Evolutionary conservation across 2,329 filamentous ascomycete genomes (phyloP), one percentile per base, ranked within the genome.

Genomic region (Phoma herbarum): DNA sequence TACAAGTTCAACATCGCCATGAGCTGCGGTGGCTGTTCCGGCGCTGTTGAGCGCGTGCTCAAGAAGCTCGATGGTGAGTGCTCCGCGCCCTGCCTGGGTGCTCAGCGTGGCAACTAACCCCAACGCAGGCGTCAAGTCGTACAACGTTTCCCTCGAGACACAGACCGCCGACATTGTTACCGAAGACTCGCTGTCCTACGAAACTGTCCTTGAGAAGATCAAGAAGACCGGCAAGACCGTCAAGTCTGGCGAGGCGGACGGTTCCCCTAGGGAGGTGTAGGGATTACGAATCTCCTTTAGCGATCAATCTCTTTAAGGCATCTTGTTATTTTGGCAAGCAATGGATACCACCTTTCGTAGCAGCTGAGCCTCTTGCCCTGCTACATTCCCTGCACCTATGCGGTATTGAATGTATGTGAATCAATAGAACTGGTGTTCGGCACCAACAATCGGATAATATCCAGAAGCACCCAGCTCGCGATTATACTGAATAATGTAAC

Each of bases 1-100:
- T 98, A 98, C 90, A 92, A 95, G 79, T 98, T 98, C 85, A 89
- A 93, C 80, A 87, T 98, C 78, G 85, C 83, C 80, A 99, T 99
- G 95, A 90, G 84, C 84, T 99, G 95, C 82, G 88, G 91, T 76
- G 95, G 95, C 78, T 99, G 95, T 88, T 97, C 93, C 44, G 93
- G 93, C 73, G 95, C 95, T 67, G 85, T 99, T 43, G 91, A 96
- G 80, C 87, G 93, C 51, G 93, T 97, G 44, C 87, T 99, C 65
- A 94, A 91, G 83, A 97, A 92, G 82, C 88, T 96, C 2, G 90
- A 96, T 20, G 93, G 93, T 96, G 76, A 65, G 86, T 79, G 11
- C 22, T 52, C 18, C 39, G 53, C 25, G 51, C 53, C 31, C 41
- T 47, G 35, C 42, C 44, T 31, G 45, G 59, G 41, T 50, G 42